phyloP scores from a whole-genome alignment of 169 alveolate genomes.

The Cryptosporidium sp. region DNA sequence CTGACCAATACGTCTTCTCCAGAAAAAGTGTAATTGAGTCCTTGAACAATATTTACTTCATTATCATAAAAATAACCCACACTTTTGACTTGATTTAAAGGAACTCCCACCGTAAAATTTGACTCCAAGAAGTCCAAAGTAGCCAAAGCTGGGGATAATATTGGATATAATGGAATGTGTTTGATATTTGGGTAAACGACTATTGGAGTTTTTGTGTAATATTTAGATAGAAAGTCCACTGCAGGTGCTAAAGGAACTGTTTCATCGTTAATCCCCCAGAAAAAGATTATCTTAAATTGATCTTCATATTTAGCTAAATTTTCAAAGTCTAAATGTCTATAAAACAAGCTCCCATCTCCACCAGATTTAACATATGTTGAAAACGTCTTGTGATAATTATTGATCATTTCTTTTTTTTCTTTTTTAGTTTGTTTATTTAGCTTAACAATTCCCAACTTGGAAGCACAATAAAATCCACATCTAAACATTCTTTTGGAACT shows the following conservation, averaged over 20 bases:
- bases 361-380: slow-evolving; percentile 29
- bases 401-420: neutral
- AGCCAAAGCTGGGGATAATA: neutral
- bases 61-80: slow-evolving; percentile 9
- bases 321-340: slow-evolving; percentile 9
- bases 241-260: slow-evolving; percentile 42
- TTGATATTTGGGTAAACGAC: slow-evolving; percentile 29
- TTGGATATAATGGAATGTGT: slow-evolving; percentile 9
- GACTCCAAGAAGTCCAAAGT: slow-evolving; percentile 1
- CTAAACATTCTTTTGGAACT: neutral
- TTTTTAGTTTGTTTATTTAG: neutral
- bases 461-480: neutral
- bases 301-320: neutral
- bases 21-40: neutral
- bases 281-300: neutral
- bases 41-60: slow-evolving; percentile 10
- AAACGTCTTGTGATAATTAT: neutral
- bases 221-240: slow-evolving; percentile 5
- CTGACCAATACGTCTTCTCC: neutral
- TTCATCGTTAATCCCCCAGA: slow-evolving; percentile 40
- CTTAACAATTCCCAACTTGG: neutral
- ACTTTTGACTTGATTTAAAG: neutral
- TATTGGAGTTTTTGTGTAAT: slow-evolving; percentile 8
- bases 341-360: slow-evolving; percentile 1
- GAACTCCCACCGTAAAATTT: slow-evolving; percentile 14